Base-by-base conservation (phyloP, 1,284 basidiomycete species). In the Erythrobasidium hasegawianum region DNA sequence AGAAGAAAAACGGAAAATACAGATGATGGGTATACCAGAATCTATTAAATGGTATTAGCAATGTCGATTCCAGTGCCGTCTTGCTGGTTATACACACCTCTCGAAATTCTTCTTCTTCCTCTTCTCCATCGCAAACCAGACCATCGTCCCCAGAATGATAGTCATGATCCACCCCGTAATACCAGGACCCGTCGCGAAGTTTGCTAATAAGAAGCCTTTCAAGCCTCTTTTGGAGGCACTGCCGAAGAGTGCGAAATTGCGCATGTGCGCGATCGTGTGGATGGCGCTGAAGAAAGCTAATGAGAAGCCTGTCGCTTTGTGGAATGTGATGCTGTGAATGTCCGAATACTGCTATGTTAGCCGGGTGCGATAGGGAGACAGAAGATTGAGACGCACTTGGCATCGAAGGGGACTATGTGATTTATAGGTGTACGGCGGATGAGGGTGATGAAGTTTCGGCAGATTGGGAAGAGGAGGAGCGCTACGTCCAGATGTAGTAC, bases 131-230 rank as follows among this genome's bases (percentile, higher is more conserved):
- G 90, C 87, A 74, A 84, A 93, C 80, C 80, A 90, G 43, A 88
- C 87, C 83, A 94, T 94, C 70, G 86, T 77, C 13, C 78, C 84
- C 1, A 94, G 82, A 14, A 80, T 80, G 40, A 78, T 79, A 13
- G 84, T 86, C 91, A 95, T 94, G 73, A 92, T 83, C 91, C 91
- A 95, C 1, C 91, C 91, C 0, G 91, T 94, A n/a, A 81, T 78
- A 68, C 88, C 89, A 3, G 66, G 60, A 26, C 71, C 71, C 0
- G 89, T 92, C 40, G 82, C 78, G 77, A 93, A 91, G 79, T 91
- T 91, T 68, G 84, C 84, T 5, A 76, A 73, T 49, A 94, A 77
- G 81, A 90, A 92, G 9, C 84, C 83, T 18, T 83, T 75, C 61
- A 90, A 69, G 14, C 82, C 81, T 67, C 85, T 78, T 22, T 81